Evolutionary conservation across 495 filamentous ascomycete genomes (phyloP).

Genomic region (Penicillium macrosclerotiorum): DNA sequence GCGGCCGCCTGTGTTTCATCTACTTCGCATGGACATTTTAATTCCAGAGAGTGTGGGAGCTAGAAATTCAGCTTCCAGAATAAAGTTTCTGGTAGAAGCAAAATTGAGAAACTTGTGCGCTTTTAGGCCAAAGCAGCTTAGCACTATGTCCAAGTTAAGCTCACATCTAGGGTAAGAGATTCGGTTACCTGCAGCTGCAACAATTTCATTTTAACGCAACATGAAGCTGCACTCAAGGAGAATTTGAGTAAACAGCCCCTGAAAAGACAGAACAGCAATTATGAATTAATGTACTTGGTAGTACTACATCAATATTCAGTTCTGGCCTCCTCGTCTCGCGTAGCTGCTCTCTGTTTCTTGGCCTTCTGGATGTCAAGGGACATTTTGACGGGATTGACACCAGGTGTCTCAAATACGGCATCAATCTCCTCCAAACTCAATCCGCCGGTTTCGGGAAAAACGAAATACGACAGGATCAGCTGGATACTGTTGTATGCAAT

Average conservation of each 20-base stretch:
- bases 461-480: conserved; percentile 37
- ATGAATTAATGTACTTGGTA: background rate
- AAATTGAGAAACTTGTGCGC: background rate
- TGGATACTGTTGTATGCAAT: conserved; percentile 43
- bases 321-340: conserved; percentile 18
- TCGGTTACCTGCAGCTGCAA: too few species aligned
- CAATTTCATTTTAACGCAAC: too few species aligned
- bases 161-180: too few species aligned
- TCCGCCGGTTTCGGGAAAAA: conserved; percentile 41
- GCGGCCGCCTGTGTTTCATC: conserved; percentile 28
- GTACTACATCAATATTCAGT: background rate
- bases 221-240: too few species aligned
- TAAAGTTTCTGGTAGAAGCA: background rate
- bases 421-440: conserved; percentile 45
- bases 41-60: background rate
- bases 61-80: background rate
- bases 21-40: conserved; percentile 11
- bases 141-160: too few species aligned
- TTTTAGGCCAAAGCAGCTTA: too few species aligned
- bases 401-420: conserved; percentile 44
- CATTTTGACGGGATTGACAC: conserved; percentile 44
- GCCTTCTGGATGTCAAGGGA: conserved; percentile 42
- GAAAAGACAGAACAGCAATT: background rate
- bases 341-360: conserved; percentile 32
- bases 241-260: too few species aligned